Percentiles rank a stretch among this genome's conserved stretches.
Evolutionary conservation across 306 rosid species (phyloP).

Genomic region (Trifolium dubium): DNA sequence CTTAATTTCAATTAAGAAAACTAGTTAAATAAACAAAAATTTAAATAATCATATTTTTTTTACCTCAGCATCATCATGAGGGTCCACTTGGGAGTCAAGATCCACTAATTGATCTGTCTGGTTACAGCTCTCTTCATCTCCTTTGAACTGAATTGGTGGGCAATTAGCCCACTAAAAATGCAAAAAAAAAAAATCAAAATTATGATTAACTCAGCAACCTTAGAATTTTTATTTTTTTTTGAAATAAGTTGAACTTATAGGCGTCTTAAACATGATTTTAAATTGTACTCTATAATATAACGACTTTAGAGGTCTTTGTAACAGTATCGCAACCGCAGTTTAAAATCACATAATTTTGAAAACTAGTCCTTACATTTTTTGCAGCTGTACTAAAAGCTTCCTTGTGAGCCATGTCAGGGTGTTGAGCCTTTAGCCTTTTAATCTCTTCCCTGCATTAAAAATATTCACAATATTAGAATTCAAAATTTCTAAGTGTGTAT

Average conservation of each 20-base stretch:
- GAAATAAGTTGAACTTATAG: neutral
- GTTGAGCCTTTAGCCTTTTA: conserved; percentile 81
- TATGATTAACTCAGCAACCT: conserved; percentile 6
- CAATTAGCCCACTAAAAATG: conserved; percentile 84
- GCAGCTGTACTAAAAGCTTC: conserved; percentile 94
- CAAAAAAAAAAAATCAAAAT: conserved; percentile 8
- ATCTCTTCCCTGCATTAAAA: conserved; percentile 79
- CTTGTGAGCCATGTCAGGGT: conserved; percentile 92
- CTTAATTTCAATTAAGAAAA: conserved; percentile 5
- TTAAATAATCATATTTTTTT: conserved; percentile 20
- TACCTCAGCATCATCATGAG: conserved; percentile 51
- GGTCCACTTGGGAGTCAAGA: conserved; percentile 51
- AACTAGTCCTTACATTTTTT: conserved; percentile 63
- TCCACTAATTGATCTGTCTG: conserved; percentile 51
- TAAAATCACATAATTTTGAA: neutral
- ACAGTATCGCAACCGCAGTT: neutral
- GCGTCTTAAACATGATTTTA: neutral
- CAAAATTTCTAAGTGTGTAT: neutral
- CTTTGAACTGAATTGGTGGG: conserved; percentile 66
- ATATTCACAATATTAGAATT: conserved; percentile 26
- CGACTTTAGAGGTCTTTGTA: neutral
- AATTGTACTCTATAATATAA: neutral
- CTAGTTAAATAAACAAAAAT: conserved; percentile 10
- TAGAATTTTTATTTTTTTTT: conserved; percentile 4
- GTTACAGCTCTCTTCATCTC: conserved; percentile 59